Evolutionary conservation across 345 rosid species (phyloP), one percentile per base, ranked within the genome.

Genomic region (Ricinus communis): DNA sequence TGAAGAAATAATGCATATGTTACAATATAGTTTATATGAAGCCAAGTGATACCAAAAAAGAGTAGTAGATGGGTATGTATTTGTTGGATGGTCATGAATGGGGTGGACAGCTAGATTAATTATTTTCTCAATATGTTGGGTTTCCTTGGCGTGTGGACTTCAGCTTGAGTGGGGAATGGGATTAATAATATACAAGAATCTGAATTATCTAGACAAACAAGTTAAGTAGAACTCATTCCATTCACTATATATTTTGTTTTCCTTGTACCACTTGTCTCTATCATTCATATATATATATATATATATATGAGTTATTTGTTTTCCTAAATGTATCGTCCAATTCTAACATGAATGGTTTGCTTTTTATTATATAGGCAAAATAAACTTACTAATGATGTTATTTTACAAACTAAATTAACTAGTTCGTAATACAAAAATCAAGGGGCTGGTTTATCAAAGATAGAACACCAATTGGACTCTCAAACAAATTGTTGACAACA

Each of bases 121-220:
- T 57, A 31, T 60, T 30, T 67, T 74, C 38, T 76, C 65, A 74
- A 51, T n/a, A 18, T 31, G 24, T 79, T 72, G 71, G 79, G 89
- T 79, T 87, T 77, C 81, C 87, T 85, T 88, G 77, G 86, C 93
- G 93, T 90, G 88, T 78, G 74, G 90, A 80, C 72, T 76, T 81
- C 82, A 81, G 69, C 78, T 71, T 33, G 62, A 61, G 74, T 62
- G 54, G 43, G 69, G 60, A 53, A 53, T 11, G 50, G 70, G 51
- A 55, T 51, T 33, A 63, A 62, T 45, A n/a, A 47, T 24, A 27
- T 66, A 49, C 21, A 66, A 64, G 59, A 68, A 76, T 33, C 68
- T 66, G 4, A 59, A 61, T 66, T 68, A 55, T 70, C 69, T 72
- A 69, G 21, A 68, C 64, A 75, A 61, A 41, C 62, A 66, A 66